These are phyloP conservation scores for Lactifluus pinguis DNA, from an alignment of 768 basidiomycete species.

Conservation along the genomic window DNA sequence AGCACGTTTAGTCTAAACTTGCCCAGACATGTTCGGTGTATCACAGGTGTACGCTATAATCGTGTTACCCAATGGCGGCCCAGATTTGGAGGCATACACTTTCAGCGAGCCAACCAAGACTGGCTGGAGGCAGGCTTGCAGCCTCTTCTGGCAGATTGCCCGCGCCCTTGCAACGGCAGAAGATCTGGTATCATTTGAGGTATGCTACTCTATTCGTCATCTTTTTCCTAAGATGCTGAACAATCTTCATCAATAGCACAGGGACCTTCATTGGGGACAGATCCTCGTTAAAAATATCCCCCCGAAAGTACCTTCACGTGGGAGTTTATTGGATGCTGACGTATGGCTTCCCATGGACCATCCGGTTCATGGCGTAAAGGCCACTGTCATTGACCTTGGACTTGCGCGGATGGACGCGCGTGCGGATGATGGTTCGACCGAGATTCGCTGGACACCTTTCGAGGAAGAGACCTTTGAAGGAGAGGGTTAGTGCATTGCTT, in stretches of 20 bases:
- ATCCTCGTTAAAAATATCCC: conserved; percentile 66
- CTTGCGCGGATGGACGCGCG: conserved; percentile 73
- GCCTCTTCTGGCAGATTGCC: conserved; percentile 86
- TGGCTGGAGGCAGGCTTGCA: conserved; percentile 82
- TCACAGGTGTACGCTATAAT: conserved; percentile 85
- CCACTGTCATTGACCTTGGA: conserved; percentile 91
- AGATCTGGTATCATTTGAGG: conserved; percentile 77
- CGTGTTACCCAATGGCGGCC: conserved; percentile 82
- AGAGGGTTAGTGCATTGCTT: conserved; percentile 44
- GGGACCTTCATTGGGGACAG: conserved; percentile 98
- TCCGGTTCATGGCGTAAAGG: conserved; percentile 52
- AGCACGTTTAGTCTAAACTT: neutral
- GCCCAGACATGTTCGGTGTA: conserved; percentile 60
- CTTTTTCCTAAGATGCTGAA: neutral
- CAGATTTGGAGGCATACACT: conserved; percentile 79
- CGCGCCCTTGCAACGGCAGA: conserved; percentile 75
- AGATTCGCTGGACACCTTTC: conserved; percentile 66
- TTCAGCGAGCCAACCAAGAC: conserved; percentile 48
- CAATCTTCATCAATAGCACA: conserved; percentile 51
- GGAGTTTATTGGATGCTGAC: conserved; percentile 13
- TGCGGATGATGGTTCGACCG: conserved; percentile 35
- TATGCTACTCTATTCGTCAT: conserved; percentile 28
- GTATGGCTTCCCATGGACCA: conserved; percentile 53
- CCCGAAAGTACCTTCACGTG: conserved; percentile 20
- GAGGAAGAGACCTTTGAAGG: conserved; percentile 91